Conservation (phyloP, 768 basidiomycete species). For the Lactarius vividus region DNA sequence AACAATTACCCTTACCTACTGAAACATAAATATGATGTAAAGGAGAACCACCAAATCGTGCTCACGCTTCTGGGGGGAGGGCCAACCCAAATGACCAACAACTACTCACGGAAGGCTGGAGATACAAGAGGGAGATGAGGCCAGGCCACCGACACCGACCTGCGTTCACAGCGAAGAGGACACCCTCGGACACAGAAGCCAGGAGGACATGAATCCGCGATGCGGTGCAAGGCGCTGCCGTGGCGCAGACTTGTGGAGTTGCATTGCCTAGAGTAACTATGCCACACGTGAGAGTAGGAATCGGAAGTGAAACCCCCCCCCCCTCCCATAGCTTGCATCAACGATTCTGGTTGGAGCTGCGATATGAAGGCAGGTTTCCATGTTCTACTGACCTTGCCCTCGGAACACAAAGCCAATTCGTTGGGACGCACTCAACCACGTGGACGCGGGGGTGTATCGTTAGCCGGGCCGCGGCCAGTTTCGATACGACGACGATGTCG, state of each 20-base stretch:
- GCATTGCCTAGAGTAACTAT: neutral
- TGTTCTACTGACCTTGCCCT: neutral
- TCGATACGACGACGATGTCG: constrained; percentile 19
- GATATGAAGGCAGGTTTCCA: neutral
- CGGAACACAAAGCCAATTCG: neutral
- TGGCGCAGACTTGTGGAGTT: neutral
- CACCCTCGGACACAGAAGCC: neutral
- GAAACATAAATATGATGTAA: constrained; percentile 20
- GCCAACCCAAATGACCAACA: neutral
- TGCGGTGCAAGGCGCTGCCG: neutral
- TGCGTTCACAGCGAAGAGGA: neutral
- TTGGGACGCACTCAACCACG: neutral
- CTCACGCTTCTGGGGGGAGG: neutral
- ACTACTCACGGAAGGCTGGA: neutral
- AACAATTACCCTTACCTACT: neutral
- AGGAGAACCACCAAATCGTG: neutral
- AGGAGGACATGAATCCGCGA: neutral
- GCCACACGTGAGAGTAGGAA: neutral
- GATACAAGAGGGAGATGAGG: neutral
- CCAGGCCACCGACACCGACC: neutral
- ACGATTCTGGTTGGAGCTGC: neutral
- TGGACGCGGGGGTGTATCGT: neutral
- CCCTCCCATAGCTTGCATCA: neutral
- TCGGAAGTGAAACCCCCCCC: neutral
- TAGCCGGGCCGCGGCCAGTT: neutral